Evolutionary conservation across 202 grass and related monocot species (phyloP), one percentile per base, ranked within the genome.

Genomic region (Schoenoplectus triqueter): DNA sequence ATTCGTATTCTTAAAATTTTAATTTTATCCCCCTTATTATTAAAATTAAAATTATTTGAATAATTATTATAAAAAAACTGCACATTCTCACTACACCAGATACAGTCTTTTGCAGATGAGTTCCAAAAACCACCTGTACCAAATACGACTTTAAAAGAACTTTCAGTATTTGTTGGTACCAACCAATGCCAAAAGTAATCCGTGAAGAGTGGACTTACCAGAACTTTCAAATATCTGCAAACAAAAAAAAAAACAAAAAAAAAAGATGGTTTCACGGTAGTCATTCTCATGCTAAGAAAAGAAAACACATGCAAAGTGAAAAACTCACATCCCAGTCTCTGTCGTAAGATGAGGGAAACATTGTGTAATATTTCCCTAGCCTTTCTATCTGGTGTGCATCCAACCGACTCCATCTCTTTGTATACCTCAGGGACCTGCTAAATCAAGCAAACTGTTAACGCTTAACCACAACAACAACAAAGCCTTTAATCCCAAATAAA

Each of bases 311-410:
- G 49, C 49, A 78, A 42, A 7, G 45, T 78, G 19, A 14, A 65
- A 90, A 84, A 63, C 86, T 90, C 75, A 91, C 87, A 69, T 67
- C 91, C 92, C 82, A 84, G 2, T 78, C 17, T 90, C 82, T 98
- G 95, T 78, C 93, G 81, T 31, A 31, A 31, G 69, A 90, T 86
- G 78, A 94, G 59, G 21, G 73, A 78, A 61, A 88, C 86, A 86
- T 98, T 83, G 71, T 93, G 90, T 59, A 93, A 76, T 66, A 94
- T 90, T 82, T 98, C 88, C 85, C 90, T 88, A 66, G 92, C 93
- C 90, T 98, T 98, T 89, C 92, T 92, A 60, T 98, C 93, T 1
- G 93, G 89, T 19, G 92, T 94, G 70, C 95, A 98, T 42, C 93
- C 93, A 84, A 71, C 88, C 44, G 20, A 57, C 82, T 92, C 92